phyloP scores from a whole-genome alignment of 352 stramenopile species.

The Globisporangium spiculum region DNA sequence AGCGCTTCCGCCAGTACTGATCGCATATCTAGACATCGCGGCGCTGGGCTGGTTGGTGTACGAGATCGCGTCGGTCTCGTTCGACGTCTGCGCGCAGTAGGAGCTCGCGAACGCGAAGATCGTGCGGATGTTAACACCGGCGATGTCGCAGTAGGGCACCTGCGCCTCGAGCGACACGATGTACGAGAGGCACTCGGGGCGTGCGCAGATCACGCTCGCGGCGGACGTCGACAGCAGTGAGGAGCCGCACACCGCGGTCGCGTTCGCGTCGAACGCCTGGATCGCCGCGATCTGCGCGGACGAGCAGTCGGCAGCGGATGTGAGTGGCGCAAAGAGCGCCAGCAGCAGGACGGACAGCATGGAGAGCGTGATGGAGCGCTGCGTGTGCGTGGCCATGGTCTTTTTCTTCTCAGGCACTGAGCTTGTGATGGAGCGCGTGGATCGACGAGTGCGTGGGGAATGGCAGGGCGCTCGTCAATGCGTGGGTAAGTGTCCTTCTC shows the following conservation, averaged over 20 bases:
- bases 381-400: not conserved
- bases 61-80: slow-evolving; percentile 16
- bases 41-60: slow-evolving; percentile 9
- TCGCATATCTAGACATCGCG: not conserved
- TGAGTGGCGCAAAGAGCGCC: not conserved
- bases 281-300: slow-evolving; percentile 11
- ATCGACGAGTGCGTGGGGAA: not conserved
- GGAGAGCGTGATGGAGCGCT: not conserved
- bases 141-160: slow-evolving; percentile 20
- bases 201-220: slow-evolving; percentile 8
- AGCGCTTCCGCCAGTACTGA: not conserved
- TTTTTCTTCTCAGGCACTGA: not conserved
- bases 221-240: slow-evolving; percentile 9
- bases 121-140: slow-evolving; percentile 11
- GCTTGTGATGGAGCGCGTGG: not conserved
- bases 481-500: not conserved
- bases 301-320: slow-evolving; percentile 6
- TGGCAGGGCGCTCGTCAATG: not conserved
- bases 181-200: slow-evolving; percentile 14
- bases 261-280: slow-evolving; percentile 13
- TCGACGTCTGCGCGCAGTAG: slow-evolving; percentile 14
- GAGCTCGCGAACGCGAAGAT: slow-evolving; percentile 13
- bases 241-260: slow-evolving; percentile 12
- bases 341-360: slow-evolving; percentile 3
- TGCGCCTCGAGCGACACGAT: slow-evolving; percentile 12